phyloP scores from a whole-genome alignment of 2,329 filamentous ascomycete genomes.

The Proliferodiscus dingleyae region DNA sequence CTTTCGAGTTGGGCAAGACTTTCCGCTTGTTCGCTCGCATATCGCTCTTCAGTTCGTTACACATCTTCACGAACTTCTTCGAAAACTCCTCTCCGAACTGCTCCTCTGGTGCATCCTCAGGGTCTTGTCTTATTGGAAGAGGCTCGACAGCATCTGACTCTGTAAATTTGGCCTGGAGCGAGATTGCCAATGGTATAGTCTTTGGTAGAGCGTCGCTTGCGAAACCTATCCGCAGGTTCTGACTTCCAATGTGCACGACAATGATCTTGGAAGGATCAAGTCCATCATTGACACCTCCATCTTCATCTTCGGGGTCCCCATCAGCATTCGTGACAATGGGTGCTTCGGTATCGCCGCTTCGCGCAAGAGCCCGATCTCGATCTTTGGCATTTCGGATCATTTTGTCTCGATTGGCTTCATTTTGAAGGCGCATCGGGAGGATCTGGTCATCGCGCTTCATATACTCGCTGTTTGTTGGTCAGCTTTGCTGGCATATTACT shows the following conservation, averaged over 20 bases:
- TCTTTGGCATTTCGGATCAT: conserved; percentile 85
- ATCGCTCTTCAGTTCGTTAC: conserved; percentile 77
- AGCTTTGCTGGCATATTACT: not conserved
- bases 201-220: conserved; percentile 95
- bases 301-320: conserved; percentile 44
- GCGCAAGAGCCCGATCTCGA: conserved; percentile 76
- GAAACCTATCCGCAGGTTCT: conserved; percentile 89
- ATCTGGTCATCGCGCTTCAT: conserved; percentile 98
- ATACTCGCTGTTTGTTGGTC: conserved; percentile 63
- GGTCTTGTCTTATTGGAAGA: conserved; percentile 67
- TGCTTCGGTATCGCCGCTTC: conserved; percentile 63
- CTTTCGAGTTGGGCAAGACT: conserved; percentile 94
- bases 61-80: conserved; percentile 75
- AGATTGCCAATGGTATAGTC: conserved; percentile 89
- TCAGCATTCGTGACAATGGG: conserved; percentile 53
- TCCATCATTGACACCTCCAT: conserved; percentile 50
- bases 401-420: conserved; percentile 77
- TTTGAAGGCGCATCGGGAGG: conserved; percentile 79
- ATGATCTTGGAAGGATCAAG: conserved; percentile 84
- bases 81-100: conserved; percentile 81
- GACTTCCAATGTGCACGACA: conserved; percentile 90
- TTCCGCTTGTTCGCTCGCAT: conserved; percentile 94
- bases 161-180: conserved; percentile 68
- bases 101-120: conserved; percentile 58
- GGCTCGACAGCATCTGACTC: conserved; percentile 81